Conservation (phyloP, 805 yeast genomes). For the Saccharomycopsis schoenii region DNA sequence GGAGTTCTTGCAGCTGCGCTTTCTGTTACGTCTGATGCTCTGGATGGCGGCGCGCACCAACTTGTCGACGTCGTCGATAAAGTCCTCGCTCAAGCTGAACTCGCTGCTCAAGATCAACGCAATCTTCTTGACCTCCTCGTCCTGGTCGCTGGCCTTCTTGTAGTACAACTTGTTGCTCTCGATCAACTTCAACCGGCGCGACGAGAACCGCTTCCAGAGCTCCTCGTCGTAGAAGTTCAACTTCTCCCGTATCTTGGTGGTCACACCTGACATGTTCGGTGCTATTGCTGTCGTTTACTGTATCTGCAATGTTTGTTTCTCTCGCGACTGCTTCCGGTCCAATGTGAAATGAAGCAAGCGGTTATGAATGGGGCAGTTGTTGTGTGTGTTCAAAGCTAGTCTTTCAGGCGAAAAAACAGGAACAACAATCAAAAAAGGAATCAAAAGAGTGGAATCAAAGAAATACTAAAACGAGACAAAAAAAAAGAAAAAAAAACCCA, state of each 20-base stretch:
- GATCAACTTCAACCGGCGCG: conserved; percentile 79
- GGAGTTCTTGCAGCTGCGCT: conserved; percentile 33
- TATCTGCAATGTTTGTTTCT: no score
- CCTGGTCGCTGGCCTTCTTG: conserved; percentile 89
- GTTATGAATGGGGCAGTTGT: no score
- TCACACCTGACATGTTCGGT: conserved; percentile 26
- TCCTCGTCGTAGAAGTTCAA: conserved; percentile 73
- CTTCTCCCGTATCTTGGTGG: conserved; percentile 34
- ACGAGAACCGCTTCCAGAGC: conserved; percentile 85
- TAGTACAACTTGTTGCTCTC: conserved; percentile 46
- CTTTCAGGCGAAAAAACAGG: no score
- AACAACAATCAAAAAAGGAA: no score
- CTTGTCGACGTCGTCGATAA: conserved; percentile 70
- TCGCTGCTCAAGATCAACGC: conserved; percentile 71
- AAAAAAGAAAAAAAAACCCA: no score
- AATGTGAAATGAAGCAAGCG: no score
- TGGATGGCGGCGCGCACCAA: conserved; percentile 90
- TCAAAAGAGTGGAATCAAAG: no score
- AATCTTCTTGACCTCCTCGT: conserved; percentile 64
- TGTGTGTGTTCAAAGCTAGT: no score
- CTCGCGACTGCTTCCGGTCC: no score
- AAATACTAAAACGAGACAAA: no score
- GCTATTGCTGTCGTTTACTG: not conserved
- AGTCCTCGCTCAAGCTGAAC: conserved; percentile 54
- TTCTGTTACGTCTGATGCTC: conserved; percentile 81